A percentile compares a stretch with the other conserved stretches of the same genome.
Conservation (phyloP, 163 green algal genomes). For the Trebouxia gelatinosa region DNA sequence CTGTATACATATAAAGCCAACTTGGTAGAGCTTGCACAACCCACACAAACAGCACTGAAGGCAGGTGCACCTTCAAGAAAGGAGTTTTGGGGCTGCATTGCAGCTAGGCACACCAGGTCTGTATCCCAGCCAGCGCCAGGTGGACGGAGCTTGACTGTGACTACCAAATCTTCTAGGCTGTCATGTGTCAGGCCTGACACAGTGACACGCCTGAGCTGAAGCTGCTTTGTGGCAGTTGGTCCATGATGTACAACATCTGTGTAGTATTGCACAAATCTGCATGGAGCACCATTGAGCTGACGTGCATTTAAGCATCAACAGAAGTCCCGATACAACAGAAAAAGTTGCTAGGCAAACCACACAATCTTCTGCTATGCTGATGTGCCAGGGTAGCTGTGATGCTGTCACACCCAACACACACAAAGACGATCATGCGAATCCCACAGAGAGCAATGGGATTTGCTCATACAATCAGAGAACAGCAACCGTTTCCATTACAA, state of each 20-base stretch:
- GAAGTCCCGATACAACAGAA: neutral
- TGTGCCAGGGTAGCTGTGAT: neutral
- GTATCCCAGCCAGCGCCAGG: conserved; percentile 8
- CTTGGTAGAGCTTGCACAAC: too few relatives aligned
- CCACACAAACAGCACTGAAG: too few relatives aligned
- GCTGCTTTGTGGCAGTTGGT: neutral
- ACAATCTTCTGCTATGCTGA: neutral
- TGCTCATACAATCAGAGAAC: neutral
- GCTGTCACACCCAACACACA: neutral
- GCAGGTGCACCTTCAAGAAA: neutral
- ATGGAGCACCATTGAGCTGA: neutral
- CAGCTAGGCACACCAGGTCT: conserved; percentile 12
- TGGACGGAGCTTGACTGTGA: neutral
- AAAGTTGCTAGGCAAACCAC: neutral
- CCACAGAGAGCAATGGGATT: neutral
- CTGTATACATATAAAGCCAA: too few relatives aligned
- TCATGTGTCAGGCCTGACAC: neutral
- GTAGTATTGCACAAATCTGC: conserved; percentile 19
- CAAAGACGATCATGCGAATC: neutral
- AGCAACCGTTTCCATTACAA: neutral
- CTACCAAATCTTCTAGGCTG: neutral
- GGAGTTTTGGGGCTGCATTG: neutral
- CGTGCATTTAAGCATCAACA: neutral
- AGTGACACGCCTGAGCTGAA: neutral
- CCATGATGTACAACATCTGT: neutral